Evolutionary conservation across 495 filamentous ascomycete genomes (phyloP), one percentile per base, ranked within the genome.

Genomic region (Penicillium angulare): DNA sequence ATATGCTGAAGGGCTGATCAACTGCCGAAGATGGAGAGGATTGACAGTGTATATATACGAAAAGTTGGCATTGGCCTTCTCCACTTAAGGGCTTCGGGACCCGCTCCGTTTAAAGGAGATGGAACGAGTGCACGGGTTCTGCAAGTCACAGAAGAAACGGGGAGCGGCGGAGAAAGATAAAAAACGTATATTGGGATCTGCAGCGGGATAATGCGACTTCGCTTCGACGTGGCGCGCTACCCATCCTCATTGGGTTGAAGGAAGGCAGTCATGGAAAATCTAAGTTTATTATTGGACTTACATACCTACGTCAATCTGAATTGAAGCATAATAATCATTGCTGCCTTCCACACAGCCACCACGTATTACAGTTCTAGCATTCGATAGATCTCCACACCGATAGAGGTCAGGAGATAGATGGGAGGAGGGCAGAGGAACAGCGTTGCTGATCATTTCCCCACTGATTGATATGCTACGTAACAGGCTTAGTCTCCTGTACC

Each of bases 161-260:
- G 38, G 27, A 31, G 27, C 27, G n/a, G 1, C 27, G 27, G 27
- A 31, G 27, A 31, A 31, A 31, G 8, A 31, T 9, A 31, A 27
- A 40, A 41, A 16, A 21, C 18, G 12, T 24, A 41, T 22, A 41
- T 41, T 41, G 38, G 38, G 38, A 41, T 41, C 38, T 41, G 21
- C 38, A 41, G 13, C 21, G 38, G 38, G 21, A 39, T 9, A 18
- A 41, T 21, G 12, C 38, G 38, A 41, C 20, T n/a, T n/a, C 38
- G 12, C 38, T 22, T 41, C 38, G 38, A 21, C 38, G 10, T 10
- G 22, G 21, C 38, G 21, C 20, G 21, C 38, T 12, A 21, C 22
- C 38, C 18, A 41, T 18, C 38, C 36, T 39, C 36, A 39, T 21
- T 8, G 17, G 18, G 16, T 2, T 10, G 36, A 6, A 31, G 13